phyloP scores from a whole-genome alignment of 495 filamentous ascomycete species.

The Hypoxylon perforatum region DNA sequence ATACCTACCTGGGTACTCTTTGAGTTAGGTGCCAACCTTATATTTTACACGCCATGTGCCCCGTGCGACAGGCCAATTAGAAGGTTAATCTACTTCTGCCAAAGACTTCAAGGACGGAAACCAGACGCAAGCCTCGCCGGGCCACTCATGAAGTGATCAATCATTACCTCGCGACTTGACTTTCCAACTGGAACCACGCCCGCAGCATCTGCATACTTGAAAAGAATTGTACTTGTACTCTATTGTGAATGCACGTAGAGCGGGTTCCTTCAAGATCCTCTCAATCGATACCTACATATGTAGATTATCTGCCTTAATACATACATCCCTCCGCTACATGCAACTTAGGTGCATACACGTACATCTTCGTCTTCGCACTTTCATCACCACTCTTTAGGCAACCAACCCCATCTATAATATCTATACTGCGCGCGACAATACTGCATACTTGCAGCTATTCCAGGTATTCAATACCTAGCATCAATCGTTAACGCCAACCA shows the following conservation, averaged over 20 bases:
- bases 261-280: too few relatives aligned
- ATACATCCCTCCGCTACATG: background rate
- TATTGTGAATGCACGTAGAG: conserved; percentile 1
- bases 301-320: background rate
- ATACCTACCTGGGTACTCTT: conserved; percentile 14
- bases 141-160: conserved; percentile 10
- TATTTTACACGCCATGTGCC: conserved; percentile 35
- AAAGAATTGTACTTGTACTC: background rate
- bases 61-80: conserved; percentile 32
- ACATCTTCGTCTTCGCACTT: background rate
- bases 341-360: too few relatives aligned
- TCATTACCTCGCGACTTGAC: conserved; percentile 10
- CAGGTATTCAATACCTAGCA: background rate
- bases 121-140: conserved; percentile 10
- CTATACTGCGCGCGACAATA: conserved; percentile 10
- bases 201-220: conserved; percentile 5
- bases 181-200: conserved; percentile 5
- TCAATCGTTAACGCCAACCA: conserved; percentile 11
- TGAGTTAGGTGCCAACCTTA: conserved; percentile 35
- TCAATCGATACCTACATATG: background rate
- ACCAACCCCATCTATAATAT: conserved; percentile 11
- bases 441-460: conserved; percentile 6
- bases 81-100: conserved; percentile 6
- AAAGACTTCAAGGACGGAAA: conserved; percentile 20
- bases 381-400: conserved; percentile 7